Base-by-base conservation (phyloP, 495 filamentous ascomycete species). In the Aspergillus funiculosus region DNA sequence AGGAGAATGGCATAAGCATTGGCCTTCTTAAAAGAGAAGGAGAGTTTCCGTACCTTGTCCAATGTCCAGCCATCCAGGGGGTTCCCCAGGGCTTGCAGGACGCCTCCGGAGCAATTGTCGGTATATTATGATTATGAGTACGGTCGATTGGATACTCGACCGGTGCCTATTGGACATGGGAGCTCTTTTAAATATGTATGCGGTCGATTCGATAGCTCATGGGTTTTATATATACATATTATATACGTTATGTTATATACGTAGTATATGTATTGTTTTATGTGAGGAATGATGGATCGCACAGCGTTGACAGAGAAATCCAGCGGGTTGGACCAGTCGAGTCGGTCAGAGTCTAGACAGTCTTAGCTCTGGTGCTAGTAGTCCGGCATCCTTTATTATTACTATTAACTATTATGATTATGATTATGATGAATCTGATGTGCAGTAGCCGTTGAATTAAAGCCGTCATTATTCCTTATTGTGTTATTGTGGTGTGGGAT, bases 311-410 rank as follows among this genome's bases (percentile, higher is more conserved):
- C 11, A 3, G 29, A 21, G 28, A 41, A 41, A 41, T 28, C 37
- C 28, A 19, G 20, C 26, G 48, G 47, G 48, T 40, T 47, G 30
- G 51, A 58, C 48, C 55, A 52, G 51, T 58, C 55, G 51, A 52
- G 51, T 58, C 55, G 48, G 48, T 58, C 48, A 28, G 55, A 58
- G 55, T 54, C 55, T 54, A 58, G 55, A 54, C 51, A 39, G 15
- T 18, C 41, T 50, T 49, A 51, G 35, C 18, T 32, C 34, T 37
- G 46, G 22, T 41, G 8, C 3, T 6, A 20, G 10, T 42, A 18
- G 34, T 41, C 21, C 37, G 42, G 19, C 19, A 40, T 46, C 19
- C 43, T 29, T 38, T 20, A 28, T 11, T 22, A 10, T n/a, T n/a
- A n/a, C n/a, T n/a, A n/a, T n/a, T n/a, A n/a, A n/a, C n/a, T n/a